phyloP scores from a whole-genome alignment of 2,329 filamentous ascomycete genomes.

The Nothopassalora personata region DNA sequence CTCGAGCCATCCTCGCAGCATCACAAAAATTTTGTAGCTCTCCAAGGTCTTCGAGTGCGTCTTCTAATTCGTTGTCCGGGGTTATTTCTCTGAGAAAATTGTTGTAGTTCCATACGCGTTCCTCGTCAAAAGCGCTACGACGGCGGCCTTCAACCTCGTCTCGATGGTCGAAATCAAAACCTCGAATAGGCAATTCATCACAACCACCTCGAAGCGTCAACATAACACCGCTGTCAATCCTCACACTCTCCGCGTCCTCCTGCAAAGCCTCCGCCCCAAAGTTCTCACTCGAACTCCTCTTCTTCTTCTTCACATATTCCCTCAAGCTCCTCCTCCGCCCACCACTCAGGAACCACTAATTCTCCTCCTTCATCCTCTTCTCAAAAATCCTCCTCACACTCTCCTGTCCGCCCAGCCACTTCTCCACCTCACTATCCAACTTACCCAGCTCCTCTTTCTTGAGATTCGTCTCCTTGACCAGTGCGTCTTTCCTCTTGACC shows the following conservation, averaged over 20 bases:
- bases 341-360: background rate
- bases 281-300: background rate
- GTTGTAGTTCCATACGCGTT: too few species aligned
- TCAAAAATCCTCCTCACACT: constrained; percentile 27
- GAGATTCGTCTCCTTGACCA: constrained; percentile 78
- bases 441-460: constrained; percentile 89
- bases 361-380: constrained; percentile 22
- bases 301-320: background rate
- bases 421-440: constrained; percentile 82
- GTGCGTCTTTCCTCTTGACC: constrained; percentile 59
- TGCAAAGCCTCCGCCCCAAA: background rate
- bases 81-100: too few species aligned
- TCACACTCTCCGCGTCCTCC: background rate
- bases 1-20: too few species aligned
- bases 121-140: too few species aligned
- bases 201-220: background rate
- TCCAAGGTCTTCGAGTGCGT: too few species aligned
- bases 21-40: too few species aligned
- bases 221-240: background rate
- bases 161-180: background rate
- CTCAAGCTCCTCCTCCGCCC: background rate
- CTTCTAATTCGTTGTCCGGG: too few species aligned
- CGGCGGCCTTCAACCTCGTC: too few species aligned
- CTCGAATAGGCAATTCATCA: background rate
- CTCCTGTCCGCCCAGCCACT: constrained; percentile 28